A percentile compares a stretch with the other conserved stretches of the same genome.
Evolutionary conservation across 176 grass and related monocot genomes (phyloP).

Genomic region (Musa acuminata): DNA sequence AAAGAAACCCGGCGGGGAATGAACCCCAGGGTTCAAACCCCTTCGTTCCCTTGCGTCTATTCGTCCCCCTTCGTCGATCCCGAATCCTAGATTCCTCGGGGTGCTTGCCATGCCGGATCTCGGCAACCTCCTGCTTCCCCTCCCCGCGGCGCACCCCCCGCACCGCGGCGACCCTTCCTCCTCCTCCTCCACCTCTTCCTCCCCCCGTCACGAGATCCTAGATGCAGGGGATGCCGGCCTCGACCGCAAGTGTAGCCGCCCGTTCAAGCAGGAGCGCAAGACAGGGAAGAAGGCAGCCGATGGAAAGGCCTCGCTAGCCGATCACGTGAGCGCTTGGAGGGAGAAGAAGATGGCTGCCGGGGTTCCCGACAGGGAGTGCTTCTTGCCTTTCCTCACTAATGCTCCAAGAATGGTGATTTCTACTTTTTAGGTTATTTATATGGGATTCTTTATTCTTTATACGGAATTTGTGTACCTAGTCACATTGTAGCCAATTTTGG

Average conservation of each 20-base stretch:
- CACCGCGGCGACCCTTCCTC: not conserved
- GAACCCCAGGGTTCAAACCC: not conserved
- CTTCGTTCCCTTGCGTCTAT: not conserved
- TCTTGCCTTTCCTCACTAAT: conserved; percentile 51
- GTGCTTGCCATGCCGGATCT: not conserved
- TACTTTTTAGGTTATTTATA: not conserved
- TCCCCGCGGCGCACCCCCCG: not conserved
- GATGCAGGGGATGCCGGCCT: not conserved
- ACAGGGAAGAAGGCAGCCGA: conserved; percentile 3
- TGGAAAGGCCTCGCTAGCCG: conserved; percentile 21
- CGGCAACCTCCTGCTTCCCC: conserved; percentile 6
- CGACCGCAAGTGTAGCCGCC: not conserved
- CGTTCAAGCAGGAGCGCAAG: conserved; percentile 1
- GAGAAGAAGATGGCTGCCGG: conserved; percentile 46
- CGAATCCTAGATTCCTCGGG: not conserved
- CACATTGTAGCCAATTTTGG: too few species aligned
- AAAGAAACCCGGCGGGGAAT: not conserved
- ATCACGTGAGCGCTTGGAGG: conserved; percentile 36
- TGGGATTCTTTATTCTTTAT: not conserved
- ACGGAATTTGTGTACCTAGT: not conserved
- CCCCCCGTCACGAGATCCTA: not conserved
- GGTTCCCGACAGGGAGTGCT: conserved; percentile 24
- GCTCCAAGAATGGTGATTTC: conserved; percentile 39
- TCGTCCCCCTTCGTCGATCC: not conserved
- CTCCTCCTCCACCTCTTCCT: not conserved